Base-by-base conservation (phyloP, 2,329 filamentous ascomycete species). In the Colletotrichum plurivorum region DNA sequence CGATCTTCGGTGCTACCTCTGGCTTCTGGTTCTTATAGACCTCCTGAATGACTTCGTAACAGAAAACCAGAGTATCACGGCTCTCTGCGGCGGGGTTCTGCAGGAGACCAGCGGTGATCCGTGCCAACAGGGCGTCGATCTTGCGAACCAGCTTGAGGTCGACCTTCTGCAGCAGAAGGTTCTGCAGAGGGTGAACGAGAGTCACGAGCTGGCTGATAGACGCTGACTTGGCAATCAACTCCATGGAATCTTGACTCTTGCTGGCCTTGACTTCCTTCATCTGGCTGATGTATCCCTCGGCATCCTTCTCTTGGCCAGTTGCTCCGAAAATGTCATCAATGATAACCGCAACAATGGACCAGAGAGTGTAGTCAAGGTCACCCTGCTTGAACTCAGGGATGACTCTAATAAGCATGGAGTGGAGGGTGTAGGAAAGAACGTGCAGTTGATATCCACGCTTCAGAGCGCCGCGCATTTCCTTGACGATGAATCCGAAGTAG, bases 251-350 rank as follows among this genome's bases (percentile, higher is more conserved):
- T 76, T 95, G 97, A 77, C 95, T 98, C 84, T 98, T 99, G 84
- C 93, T 98, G 80, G 93, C 96, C 84, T 97, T 98, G 65, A 99
- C 92, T 81, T 99, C 96, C 80, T 97, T 97, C 92, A 97, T 98
- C 80, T 95, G 93, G 78, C 91, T 97, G 64, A 92, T 92, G 78
- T 99, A 99, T 61, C 95, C 96, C 74, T 98, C 94, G 0, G 95
- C 95, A 75, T 99, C 96, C 80, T 99, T 99, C 77, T 99, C 95
- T 81, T 97, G 93, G 2, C 96, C 96, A 41, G 93, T 92, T 6
- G 90, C 89, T 36, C 97, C 97, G 76, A 99, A 99, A 13, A 97
- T 96, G 77, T 99, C 97, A 76, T 99, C 96, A 93, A 99, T 96
- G 72, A 98, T 92, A 51, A 99, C 89, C 1, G 89, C 87, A 53